Percentiles rank a stretch among this genome's conserved stretches.
phyloP scores from a whole-genome alignment of 306 rosid species.

The Trichosanthes truncata region DNA sequence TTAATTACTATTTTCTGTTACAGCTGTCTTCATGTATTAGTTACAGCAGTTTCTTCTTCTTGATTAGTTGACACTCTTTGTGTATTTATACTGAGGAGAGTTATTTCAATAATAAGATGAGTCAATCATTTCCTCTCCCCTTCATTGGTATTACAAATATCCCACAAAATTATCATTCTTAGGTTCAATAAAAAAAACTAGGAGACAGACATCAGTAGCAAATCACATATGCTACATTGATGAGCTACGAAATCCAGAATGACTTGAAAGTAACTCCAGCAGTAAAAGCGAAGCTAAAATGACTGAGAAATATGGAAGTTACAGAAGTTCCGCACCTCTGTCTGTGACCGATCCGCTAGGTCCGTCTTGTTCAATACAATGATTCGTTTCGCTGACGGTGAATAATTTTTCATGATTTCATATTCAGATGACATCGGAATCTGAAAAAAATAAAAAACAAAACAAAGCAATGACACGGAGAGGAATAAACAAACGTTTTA shows the following conservation, averaged over 20 bases:
- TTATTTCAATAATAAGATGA: too few species aligned
- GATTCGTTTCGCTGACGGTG: constrained; percentile 24
- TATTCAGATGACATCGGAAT: constrained; percentile 61
- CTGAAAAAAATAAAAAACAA: constrained; percentile 23
- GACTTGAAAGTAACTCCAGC: background rate
- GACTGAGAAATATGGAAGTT: background rate
- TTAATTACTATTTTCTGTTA: too few species aligned
- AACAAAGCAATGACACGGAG: background rate
- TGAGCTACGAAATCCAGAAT: background rate
- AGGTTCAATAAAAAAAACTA: background rate
- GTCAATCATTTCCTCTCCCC: too few species aligned
- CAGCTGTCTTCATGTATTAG: too few species aligned
- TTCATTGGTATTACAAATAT: too few species aligned
- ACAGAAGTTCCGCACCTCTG: constrained; percentile 33
- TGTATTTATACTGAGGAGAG: too few species aligned
- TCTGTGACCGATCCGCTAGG: constrained; percentile 48
- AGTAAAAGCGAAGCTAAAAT: background rate
- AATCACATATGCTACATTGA: background rate
- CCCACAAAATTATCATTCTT: background rate
- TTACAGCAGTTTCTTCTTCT: too few species aligned
- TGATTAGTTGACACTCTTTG: too few species aligned
- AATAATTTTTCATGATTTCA: constrained; percentile 23
- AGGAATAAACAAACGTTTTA: background rate
- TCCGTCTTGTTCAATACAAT: constrained; percentile 64
- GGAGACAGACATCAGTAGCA: background rate